These are phyloP conservation scores for Trametes cubensis DNA, from an alignment of 768 basidiomycete species.

Conservation along the genomic window DNA sequence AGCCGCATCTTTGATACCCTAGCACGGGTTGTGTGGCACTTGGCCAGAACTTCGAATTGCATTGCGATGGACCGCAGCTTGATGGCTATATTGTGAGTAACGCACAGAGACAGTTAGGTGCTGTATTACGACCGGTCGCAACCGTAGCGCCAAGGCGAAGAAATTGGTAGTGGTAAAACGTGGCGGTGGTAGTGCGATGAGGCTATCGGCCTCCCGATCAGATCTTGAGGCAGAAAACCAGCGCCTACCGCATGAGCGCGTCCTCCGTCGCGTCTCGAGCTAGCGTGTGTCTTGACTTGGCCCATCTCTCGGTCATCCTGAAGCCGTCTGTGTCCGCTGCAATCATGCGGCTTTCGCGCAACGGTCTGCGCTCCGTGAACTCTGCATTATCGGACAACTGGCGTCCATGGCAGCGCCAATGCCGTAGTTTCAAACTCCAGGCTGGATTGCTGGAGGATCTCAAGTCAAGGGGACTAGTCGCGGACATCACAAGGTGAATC, in stretches of 20 bases:
- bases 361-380: constrained; percentile 7
- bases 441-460: constrained; percentile 39
- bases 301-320: neutral
- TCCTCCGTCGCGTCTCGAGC: neutral
- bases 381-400: neutral
- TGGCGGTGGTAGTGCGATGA: constrained; percentile 21
- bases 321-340: neutral
- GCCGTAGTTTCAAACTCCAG: constrained; percentile 23
- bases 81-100: neutral
- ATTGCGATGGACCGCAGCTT: constrained; percentile 41
- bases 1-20: constrained; percentile 86
- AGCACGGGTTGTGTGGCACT: constrained; percentile 79
- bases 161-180: constrained; percentile 3
- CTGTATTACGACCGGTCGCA: too few species aligned
- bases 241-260: neutral
- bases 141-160: too few species aligned
- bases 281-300: neutral
- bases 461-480: constrained; percentile 36
- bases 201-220: constrained; percentile 28
- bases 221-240: constrained; percentile 12
- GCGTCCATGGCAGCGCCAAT: constrained; percentile 5
- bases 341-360: constrained; percentile 20
- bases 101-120: too few species aligned
- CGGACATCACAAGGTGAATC: constrained; percentile 40
- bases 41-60: constrained; percentile 83